A percentile compares a stretch with the other conserved stretches of the same genome.
Evolutionary conservation across 2,329 filamentous ascomycete species (phyloP).

Genomic region (Microdochium nivale): DNA sequence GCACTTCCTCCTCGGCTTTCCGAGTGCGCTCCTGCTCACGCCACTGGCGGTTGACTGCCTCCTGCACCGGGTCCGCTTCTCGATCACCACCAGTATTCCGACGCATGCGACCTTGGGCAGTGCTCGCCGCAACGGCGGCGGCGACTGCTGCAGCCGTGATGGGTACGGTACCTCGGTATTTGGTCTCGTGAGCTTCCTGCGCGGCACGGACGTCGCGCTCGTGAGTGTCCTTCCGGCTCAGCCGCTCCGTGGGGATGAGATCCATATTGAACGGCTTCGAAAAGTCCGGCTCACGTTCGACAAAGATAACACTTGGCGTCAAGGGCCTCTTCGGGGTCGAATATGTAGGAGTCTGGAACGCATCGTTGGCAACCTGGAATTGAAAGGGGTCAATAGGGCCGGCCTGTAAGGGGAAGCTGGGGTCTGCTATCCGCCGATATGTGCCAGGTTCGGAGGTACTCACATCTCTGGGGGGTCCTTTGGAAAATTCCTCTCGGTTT

Average conservation of each 20-base stretch:
- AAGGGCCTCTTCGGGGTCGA: slow-evolving; percentile 31
- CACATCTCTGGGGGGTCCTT: slow-evolving; percentile 6
- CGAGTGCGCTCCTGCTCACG: slow-evolving; percentile 45
- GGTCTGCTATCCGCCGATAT: slow-evolving; percentile 17
- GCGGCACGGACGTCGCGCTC: slow-evolving; percentile 38
- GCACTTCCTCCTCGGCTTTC: slow-evolving; percentile 43
- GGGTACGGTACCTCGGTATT: slow-evolving; percentile 38
- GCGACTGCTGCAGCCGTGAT: slow-evolving; percentile 37
- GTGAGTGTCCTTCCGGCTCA: slow-evolving; percentile 42
- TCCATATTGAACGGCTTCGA: slow-evolving; percentile 18
- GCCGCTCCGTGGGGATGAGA: slow-evolving; percentile 23
- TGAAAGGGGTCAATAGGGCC: slow-evolving; percentile 47
- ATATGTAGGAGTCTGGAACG: slow-evolving; percentile 36
- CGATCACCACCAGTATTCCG: slow-evolving; percentile 10
- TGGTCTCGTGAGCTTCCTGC: slow-evolving; percentile 33
- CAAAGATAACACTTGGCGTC: slow-evolving; percentile 42
- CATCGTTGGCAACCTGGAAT: slow-evolving; percentile 44
- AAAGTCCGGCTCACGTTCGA: slow-evolving; percentile 45
- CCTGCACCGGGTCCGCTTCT: slow-evolving; percentile 38
- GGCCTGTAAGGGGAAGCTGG: slow-evolving; percentile 14
- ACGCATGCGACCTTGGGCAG: slow-evolving; percentile 26
- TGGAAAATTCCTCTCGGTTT: slow-evolving; percentile 14
- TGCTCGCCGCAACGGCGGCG: slow-evolving; percentile 31
- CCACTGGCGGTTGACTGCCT: slow-evolving; percentile 49
- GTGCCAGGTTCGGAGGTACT: slow-evolving; percentile 11